phyloP scores from a whole-genome alignment of 2,329 filamentous ascomycete genomes.

The Didymella exigua region DNA sequence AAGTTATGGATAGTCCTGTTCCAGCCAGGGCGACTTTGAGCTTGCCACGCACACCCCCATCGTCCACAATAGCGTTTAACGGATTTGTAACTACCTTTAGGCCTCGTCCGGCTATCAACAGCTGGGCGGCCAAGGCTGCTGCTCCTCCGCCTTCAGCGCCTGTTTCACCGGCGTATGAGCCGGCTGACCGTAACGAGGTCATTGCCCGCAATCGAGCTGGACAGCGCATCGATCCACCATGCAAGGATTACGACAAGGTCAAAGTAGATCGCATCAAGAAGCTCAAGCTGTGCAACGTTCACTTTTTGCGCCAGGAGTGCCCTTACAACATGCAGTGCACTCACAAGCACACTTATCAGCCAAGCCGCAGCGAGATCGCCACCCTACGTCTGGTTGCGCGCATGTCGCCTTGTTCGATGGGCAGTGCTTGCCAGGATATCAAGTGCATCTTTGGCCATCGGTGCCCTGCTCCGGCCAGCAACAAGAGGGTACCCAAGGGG shows the following conservation, averaged over 20 bases:
- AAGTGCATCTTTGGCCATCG: constrained; percentile 69
- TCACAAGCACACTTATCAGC: constrained; percentile 60
- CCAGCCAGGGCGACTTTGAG: constrained; percentile 9
- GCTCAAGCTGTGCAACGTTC: constrained; percentile 67
- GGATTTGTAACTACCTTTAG: constrained; percentile 15
- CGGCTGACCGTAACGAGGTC: constrained; percentile 38
- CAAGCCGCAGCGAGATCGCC: constrained; percentile 59
- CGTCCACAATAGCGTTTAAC: constrained; percentile 38
- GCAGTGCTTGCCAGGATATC: constrained; percentile 61
- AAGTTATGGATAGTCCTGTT: constrained; percentile 29
- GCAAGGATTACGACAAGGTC: constrained; percentile 58
- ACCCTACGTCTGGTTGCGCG: constrained; percentile 64
- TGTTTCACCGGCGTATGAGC: constrained; percentile 27
- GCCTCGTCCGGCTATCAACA: constrained; percentile 22
- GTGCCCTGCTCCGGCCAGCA: constrained; percentile 58
- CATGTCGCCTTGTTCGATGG: constrained; percentile 66
- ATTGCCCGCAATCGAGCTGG: constrained; percentile 64
- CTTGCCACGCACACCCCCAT: constrained; percentile 36
- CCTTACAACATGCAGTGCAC: constrained; percentile 61
- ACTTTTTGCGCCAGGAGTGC: constrained; percentile 64
- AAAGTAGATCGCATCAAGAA: constrained; percentile 66
- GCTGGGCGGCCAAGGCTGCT: constrained; percentile 43
- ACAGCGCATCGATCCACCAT: constrained; percentile 62
- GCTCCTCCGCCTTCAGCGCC: constrained; percentile 43
- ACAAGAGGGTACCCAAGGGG: constrained; percentile 52